A percentile compares a stretch with the other conserved stretches of the same genome.
These are phyloP conservation scores for Xerocomus cyaneibrunnescens DNA, from an alignment of 1,284 basidiomycete genomes.

Conservation along the genomic window DNA sequence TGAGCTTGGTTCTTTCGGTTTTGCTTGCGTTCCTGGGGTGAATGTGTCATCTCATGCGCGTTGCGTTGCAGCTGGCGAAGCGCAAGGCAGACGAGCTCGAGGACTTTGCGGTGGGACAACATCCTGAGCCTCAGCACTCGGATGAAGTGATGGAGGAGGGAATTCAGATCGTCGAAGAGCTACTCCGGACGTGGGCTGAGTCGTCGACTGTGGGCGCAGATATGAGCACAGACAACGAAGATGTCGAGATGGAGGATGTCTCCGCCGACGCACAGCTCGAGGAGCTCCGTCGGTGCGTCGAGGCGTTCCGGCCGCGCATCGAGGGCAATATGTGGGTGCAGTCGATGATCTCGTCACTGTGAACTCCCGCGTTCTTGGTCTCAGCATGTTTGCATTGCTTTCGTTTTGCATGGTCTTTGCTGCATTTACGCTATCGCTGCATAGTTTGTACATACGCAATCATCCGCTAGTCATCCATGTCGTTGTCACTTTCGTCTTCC, in stretches of 20 bases:
- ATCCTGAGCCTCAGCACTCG: conserved; percentile 48
- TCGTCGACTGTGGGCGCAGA: conserved; percentile 22
- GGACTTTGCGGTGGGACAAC: conserved; percentile 71
- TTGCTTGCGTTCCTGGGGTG: background rate
- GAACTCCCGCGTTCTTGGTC: background rate
- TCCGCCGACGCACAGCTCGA: conserved; percentile 61
- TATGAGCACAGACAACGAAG: conserved; percentile 47
- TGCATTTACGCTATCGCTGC: background rate
- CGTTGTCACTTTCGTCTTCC: conserved; percentile 11
- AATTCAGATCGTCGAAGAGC: conserved; percentile 75
- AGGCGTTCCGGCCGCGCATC: conserved; percentile 65
- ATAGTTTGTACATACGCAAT: conserved; percentile 16
- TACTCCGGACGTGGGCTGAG: conserved; percentile 74
- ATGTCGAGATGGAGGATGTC: conserved; percentile 56
- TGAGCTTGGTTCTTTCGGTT: conserved; percentile 37
- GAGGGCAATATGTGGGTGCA: conserved; percentile 69
- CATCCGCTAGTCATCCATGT: conserved; percentile 13
- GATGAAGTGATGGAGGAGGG: conserved; percentile 74
- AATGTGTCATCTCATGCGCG: background rate
- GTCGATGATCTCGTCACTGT: conserved; percentile 53
- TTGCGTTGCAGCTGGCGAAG: conserved; percentile 74
- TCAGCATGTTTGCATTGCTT: background rate
- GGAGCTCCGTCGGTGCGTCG: conserved; percentile 64
- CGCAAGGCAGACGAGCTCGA: conserved; percentile 96
- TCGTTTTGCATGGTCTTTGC: background rate